Base-by-base conservation (phyloP, 345 rosid genomes). In the Brassica cretica region DNA sequence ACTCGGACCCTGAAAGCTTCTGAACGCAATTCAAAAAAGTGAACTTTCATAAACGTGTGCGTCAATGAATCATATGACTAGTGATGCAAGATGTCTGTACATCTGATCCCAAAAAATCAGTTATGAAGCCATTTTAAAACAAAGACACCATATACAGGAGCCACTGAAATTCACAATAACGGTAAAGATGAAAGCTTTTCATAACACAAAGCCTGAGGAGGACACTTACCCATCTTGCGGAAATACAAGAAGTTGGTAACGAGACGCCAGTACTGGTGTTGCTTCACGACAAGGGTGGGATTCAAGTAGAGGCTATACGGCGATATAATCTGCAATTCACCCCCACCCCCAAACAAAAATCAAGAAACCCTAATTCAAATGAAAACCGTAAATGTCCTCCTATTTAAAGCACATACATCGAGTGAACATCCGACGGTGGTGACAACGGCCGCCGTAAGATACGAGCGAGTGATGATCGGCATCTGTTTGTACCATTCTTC, bases 401-500 rank as follows among this genome's bases (percentile, higher is more conserved):
- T 27, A 27, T 27, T 27, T 27, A 4, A 4, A 78, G 16, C 66
- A 32, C 60, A 64, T 84, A 93, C 99, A 64, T 96, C 99, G 58
- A 96, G 96, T 2, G 99, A 91, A 81, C 99, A 96, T 29, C 99
- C 98, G 62, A 93, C 91, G 27, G 96, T 93, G 87, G 96, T 90
- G 71, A 90, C 88, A 73, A 96, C 78, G 56, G 95, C 93, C 21
- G 98, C 98, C 1, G 98, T 96, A 81, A 96, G 96, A 81, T 96
- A 96, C 0, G 97, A 89, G 27, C 99, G 99, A 72, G 99, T 96
- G 74, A 96, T 90, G 32, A 93, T 81, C 4, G 99, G 99, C 99
- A 96, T 93, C 91, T 96, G 98, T 82, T 87, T 91, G 73, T 93
- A 96, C 99, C 99, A 96, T 82, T 96, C 99, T 78, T 96, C 99